Evolutionary conservation across 108 stramenopile genomes (phyloP), one percentile per base, ranked within the genome.

Genomic region (Parietichytrium sp.): DNA sequence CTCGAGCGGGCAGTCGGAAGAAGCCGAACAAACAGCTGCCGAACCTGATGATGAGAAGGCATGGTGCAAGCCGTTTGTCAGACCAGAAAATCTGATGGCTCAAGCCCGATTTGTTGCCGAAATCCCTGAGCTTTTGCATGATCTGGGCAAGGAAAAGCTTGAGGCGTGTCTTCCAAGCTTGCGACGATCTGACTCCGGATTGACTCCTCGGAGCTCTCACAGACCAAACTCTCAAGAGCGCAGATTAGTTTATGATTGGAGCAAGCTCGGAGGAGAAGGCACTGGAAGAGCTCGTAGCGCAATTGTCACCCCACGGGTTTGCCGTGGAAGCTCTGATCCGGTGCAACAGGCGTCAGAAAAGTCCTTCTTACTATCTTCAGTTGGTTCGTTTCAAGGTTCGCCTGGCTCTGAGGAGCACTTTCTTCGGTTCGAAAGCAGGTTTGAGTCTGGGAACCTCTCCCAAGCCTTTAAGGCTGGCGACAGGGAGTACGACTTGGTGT

Each of bases 391-490:
- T 18, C 33, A 47, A 7, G 81, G 82, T 10, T 50, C 78, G 29
- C 31, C 45, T 4, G 53, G 85, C 6, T 83, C 85, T 27, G 79
- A 84, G n/a, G 36, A 20, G 4, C 88, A 89, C 47, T 87, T 81
- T 53, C 45, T 90, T 30, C 81, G 78, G 10, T 90, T 90, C 25
- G 87, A 88, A 27, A 83, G 88, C 12, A 52, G 85, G 3, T 90
- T 89, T 38, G 90, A 89, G 78, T 79, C 84, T 29, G 88, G 87
- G 6, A 90, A 90, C 31, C 87, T 90, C 2, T 61, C 88, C 2
- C 45, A 86, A 0, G 87, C 89, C 2, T 83, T 1, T n/a, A 47
- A 52, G 29, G 54, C 48, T 3, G 84, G 84, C 2, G 54, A 54
- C 13, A 3, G 38, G 6, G 86, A 88, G 79, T 92, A 91, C 50